Conservation (phyloP, 140 eudicot species). For the Ambrosia hybrid region DNA sequence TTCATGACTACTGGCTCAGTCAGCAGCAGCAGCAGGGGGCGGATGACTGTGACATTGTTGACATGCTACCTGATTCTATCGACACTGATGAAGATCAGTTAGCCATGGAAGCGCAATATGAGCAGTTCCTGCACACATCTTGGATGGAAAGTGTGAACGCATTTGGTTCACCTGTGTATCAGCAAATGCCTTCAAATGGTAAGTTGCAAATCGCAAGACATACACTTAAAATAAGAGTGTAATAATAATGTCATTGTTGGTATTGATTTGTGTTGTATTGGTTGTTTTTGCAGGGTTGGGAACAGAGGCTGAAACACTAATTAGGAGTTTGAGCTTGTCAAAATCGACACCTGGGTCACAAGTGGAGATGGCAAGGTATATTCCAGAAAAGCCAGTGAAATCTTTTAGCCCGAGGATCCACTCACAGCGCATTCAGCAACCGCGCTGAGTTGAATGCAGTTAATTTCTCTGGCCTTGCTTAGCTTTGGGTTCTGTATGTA, state of each 20-base stretch:
- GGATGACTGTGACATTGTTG: conserved; percentile 46
- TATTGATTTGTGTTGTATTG: not conserved
- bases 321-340: conserved; percentile 46
- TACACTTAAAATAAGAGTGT: not conserved
- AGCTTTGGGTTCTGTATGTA: conserved; percentile 26
- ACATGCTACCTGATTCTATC: conserved; percentile 72
- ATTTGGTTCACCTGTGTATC: conserved; percentile 17
- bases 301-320: conserved; percentile 33
- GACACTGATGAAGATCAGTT: conserved; percentile 77
- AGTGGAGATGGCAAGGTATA: conserved; percentile 38
- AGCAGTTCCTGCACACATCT: conserved; percentile 58
- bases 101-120: conserved; percentile 81
- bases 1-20: conserved; percentile 85
- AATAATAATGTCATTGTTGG: not conserved
- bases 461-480: conserved; percentile 30
- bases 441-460: conserved; percentile 50
- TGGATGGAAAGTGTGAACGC: conserved; percentile 38
- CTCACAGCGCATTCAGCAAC: conserved; percentile 63
- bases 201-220: conserved; percentile 22
- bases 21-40: conserved; percentile 68
- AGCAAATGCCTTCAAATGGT: conserved; percentile 43
- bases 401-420: conserved; percentile 43
- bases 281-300: conserved; percentile 31
- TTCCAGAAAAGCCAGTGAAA: conserved; percentile 60
- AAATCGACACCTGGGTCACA: conserved; percentile 36